Base-by-base conservation (phyloP, 176 grass and related monocot species). In the Carex cristatella region DNA sequence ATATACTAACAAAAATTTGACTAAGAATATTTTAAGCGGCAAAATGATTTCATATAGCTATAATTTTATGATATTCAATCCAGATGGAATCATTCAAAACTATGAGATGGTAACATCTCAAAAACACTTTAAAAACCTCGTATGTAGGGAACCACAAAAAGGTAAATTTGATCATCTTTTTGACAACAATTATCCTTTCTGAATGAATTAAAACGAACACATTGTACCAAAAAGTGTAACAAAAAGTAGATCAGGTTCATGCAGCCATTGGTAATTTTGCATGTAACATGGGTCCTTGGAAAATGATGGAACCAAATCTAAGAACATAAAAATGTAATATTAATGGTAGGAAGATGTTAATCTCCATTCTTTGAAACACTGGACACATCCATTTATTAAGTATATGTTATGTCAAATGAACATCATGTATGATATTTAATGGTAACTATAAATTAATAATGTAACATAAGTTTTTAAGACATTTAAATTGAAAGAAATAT, bases 291-390 rank as follows among this genome's bases (percentile, higher is more conserved):
- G 71, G 19, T 30, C 71, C 70, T 27, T 9, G 19, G 19, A 13
- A 51, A 74, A 74, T 30, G 46, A 75, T 75, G 3, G 71, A 75
- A 53, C 16, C 7, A 74, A 51, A 51, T 74, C 70, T 74, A 74
- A 51, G 40, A 42, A 48, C 70, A 28, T 28, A 27, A 51, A 74
- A 51, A 5, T n/a, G 4, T 74, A 74, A 23, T 23, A 38, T 49
- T 48, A 53, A 74, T 49, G 42, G 44, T 7, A 12, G 44, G 38
- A 74, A 6, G 18, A 53, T 74, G 70, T 8, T 9, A 51, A 0
- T 53, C 70, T 74, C 70, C 19, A 53, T 8, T 53, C 0, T 51
- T 12, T 4, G 0, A 12, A 13, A 0, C 3, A 51, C 42, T 27
- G 44, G 70, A 74, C 10, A 4, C 70, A 28, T 23, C 70, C 44